phyloP scores from a whole-genome alignment of 2,329 filamentous ascomycete genomes.

The Exophiala aquamarina region DNA sequence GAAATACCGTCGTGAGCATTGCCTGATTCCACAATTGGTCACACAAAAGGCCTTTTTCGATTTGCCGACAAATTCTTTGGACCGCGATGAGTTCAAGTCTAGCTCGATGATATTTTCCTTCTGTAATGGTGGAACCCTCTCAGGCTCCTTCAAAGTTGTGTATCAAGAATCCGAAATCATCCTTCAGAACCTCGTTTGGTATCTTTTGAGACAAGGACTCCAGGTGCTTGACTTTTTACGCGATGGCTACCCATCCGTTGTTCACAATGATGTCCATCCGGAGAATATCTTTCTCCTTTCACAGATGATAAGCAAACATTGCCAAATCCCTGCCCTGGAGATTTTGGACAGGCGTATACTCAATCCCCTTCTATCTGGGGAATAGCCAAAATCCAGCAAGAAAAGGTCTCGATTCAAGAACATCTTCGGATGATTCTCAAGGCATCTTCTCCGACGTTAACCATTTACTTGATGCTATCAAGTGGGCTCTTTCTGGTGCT shows the following conservation, averaged over 20 bases:
- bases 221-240: conserved; percentile 7
- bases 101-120: conserved; percentile 10
- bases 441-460: no score
- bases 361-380: conserved; percentile 1
- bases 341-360: conserved; percentile 2
- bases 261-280: conserved; percentile 10
- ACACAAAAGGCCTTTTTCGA: conserved; percentile 2
- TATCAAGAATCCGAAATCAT: neutral
- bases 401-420: neutral
- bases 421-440: no score
- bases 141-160: conserved; percentile 1
- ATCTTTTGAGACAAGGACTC: conserved; percentile 11
- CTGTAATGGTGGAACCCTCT: conserved; percentile 18
- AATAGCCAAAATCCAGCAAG: neutral
- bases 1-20: conserved; percentile 4
- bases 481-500: no score
- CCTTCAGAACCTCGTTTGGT: conserved; percentile 6
- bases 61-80: neutral
- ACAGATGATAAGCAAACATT: conserved; percentile 2
- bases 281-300: conserved; percentile 17
- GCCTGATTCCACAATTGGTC: conserved; percentile 6
- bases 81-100: conserved; percentile 1
- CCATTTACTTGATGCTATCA: no score
- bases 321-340: conserved; percentile 11
- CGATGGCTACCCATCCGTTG: neutral